These are phyloP conservation scores for Chrysosporium keratinophilum DNA, from an alignment of 2,329 filamentous ascomycete species.

Conservation along the genomic window DNA sequence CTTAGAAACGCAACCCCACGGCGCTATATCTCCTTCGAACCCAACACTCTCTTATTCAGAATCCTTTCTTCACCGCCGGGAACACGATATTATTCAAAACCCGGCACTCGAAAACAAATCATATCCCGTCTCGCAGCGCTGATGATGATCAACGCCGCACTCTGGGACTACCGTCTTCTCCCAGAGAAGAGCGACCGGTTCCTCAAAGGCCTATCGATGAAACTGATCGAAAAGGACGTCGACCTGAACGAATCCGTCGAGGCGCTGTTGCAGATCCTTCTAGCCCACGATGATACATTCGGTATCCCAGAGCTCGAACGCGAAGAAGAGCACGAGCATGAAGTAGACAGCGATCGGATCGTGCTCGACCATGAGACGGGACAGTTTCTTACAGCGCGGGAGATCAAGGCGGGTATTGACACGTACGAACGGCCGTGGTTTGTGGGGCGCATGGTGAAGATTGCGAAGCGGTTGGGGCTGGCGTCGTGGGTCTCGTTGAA, in stretches of 20 bases:
- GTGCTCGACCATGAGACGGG: neutral
- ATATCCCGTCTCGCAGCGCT: conserved; percentile 28
- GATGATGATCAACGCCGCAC: conserved; percentile 31
- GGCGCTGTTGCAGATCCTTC: conserved; percentile 31
- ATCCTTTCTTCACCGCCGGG: conserved; percentile 28
- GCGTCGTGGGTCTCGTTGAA: conserved; percentile 29
- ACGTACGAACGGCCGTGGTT: conserved; percentile 26
- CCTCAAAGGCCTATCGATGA: conserved; percentile 25
- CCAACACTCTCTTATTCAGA: conserved; percentile 24
- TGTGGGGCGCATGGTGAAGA: conserved; percentile 25
- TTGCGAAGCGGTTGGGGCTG: conserved; percentile 26
- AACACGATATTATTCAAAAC: conserved; percentile 26
- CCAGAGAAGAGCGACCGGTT: conserved; percentile 25
- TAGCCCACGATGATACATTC: conserved; percentile 28
- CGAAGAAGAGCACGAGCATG: conserved; percentile 1
- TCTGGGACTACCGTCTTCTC: conserved; percentile 34
- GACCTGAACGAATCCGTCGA: conserved; percentile 31
- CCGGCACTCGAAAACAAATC: conserved; percentile 32
- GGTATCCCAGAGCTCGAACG: neutral
- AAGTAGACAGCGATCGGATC: neutral
- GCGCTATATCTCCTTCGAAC: conserved; percentile 25
- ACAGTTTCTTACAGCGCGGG: neutral
- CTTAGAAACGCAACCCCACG: neutral
- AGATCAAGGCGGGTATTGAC: conserved; percentile 7
- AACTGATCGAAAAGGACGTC: conserved; percentile 29